Percentiles rank a stretch among this genome's conserved stretches.
Evolutionary conservation across 2,329 filamentous ascomycete species (phyloP).

Genomic region (Gremmenia infestans): DNA sequence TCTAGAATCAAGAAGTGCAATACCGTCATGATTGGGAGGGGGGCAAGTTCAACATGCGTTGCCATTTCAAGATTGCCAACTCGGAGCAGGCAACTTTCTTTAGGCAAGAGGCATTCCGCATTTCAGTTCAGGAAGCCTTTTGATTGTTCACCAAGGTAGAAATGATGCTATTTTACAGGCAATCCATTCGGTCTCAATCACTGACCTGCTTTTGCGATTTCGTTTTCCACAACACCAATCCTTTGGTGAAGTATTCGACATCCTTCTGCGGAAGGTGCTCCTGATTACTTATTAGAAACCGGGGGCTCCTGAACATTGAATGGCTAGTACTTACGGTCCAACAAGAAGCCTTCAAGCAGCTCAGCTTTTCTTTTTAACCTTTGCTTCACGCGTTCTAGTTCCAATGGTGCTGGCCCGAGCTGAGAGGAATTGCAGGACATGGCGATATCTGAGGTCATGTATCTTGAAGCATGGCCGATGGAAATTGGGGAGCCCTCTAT

Average conservation of each 20-base stretch:
- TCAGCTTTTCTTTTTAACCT: not conserved
- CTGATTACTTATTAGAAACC: not conserved
- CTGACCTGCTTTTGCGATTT: constrained; percentile 8
- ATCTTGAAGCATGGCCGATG: not conserved
- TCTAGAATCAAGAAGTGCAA: not conserved
- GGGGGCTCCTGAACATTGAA: not conserved
- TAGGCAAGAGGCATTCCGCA: not conserved
- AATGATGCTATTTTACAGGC: not conserved
- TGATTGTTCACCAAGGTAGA: not conserved
- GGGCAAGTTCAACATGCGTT: not conserved
- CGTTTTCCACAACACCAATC: constrained; percentile 6
- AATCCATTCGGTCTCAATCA: not conserved
- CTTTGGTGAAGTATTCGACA: constrained; percentile 3
- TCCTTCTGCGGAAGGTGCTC: not conserved
- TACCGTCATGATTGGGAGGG: not conserved
- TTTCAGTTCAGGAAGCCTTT: not conserved
- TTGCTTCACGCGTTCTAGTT: not conserved
- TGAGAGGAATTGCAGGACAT: not conserved
- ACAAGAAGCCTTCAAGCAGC: not conserved
- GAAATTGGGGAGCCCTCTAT: not conserved
- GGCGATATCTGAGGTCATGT: not conserved
- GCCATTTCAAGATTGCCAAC: not conserved
- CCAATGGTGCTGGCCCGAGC: not conserved
- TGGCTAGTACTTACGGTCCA: not conserved
- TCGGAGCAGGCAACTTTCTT: not conserved